These are phyloP conservation scores for Solanum sejunctum DNA, from an alignment of 257 asterid species.

Conservation along the genomic window DNA sequence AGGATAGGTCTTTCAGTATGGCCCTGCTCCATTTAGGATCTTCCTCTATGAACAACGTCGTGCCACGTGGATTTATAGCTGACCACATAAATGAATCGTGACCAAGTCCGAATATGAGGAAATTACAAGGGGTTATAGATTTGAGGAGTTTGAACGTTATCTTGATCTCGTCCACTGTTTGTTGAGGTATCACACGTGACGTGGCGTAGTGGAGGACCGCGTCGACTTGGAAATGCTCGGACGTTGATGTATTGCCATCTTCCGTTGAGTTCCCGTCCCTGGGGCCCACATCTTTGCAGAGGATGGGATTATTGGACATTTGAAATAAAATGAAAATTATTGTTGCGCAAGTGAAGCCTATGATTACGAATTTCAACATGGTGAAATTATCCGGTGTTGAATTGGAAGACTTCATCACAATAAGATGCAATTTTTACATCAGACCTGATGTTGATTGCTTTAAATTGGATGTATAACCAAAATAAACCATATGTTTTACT, in stretches of 20 bases:
- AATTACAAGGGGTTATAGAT: conserved; percentile 30
- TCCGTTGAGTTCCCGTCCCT: neutral
- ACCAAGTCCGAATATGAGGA: conserved; percentile 81
- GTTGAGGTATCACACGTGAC: conserved; percentile 44
- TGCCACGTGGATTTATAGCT: conserved; percentile 55
- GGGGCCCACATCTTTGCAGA: neutral
- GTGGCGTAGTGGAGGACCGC: conserved; percentile 57
- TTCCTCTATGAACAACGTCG: conserved; percentile 75
- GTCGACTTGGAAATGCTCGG: conserved; percentile 15
- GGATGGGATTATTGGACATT: neutral
- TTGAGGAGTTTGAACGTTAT: conserved; percentile 30
- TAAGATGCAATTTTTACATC: neutral
- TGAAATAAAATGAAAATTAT: neutral
- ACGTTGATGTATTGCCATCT: neutral
- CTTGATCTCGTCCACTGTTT: conserved; percentile 30
- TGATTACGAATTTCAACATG: neutral
- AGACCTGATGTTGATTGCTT: neutral
- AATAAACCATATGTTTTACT: neutral
- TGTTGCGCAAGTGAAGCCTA: neutral
- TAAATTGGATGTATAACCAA: neutral
- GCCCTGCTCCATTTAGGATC: conserved; percentile 59
- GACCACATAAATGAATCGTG: conserved; percentile 88
- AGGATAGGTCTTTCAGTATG: conserved; percentile 38
- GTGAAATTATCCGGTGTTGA: neutral
- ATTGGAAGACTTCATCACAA: neutral